Evolutionary conservation across 2,329 filamentous ascomycete species (phyloP).

Genomic region (Cytospora mali): DNA sequence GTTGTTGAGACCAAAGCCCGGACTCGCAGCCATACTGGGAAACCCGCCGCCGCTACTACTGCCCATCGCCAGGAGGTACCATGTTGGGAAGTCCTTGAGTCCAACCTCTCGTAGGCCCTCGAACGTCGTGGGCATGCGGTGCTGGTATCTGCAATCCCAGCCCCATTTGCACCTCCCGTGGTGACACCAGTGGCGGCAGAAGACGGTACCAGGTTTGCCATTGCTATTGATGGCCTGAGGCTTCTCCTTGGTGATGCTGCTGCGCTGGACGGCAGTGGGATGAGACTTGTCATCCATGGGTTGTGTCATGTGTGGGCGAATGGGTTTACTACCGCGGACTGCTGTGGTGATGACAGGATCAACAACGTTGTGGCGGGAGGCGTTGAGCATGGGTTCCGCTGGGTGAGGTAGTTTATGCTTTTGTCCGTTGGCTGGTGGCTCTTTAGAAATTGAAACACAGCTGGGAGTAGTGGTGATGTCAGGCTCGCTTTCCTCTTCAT

Average conservation of each 20-base stretch:
- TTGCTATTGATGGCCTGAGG: neutral
- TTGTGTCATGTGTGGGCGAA: slow-evolving; percentile 14
- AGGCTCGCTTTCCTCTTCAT: neutral
- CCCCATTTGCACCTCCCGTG: slow-evolving; percentile 52
- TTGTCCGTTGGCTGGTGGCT: neutral
- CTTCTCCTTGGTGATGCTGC: slow-evolving; percentile 4
- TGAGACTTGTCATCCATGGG: neutral
- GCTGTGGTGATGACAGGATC: neutral
- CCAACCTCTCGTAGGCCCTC: slow-evolving; percentile 47
- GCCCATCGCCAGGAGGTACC: slow-evolving; percentile 40
- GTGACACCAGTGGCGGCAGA: slow-evolving; percentile 53
- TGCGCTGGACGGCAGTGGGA: slow-evolving; percentile 6
- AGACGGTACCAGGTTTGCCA: slow-evolving; percentile 20
- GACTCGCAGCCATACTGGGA: neutral
- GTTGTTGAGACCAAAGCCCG: neutral
- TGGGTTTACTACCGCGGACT: neutral
- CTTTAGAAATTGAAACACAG: neutral
- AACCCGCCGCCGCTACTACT: neutral
- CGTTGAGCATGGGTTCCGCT: slow-evolving; percentile 1
- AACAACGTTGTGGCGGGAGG: slow-evolving; percentile 10
- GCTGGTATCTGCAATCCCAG: slow-evolving; percentile 45
- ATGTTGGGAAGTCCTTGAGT: slow-evolving; percentile 45
- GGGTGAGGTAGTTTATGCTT: neutral
- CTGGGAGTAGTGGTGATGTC: neutral
- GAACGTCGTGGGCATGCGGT: slow-evolving; percentile 50